A percentile compares a stretch with the other conserved stretches of the same genome.
Evolutionary conservation across 176 grass and related monocot species (phyloP).

Genomic region (Phyllostachys edulis): DNA sequence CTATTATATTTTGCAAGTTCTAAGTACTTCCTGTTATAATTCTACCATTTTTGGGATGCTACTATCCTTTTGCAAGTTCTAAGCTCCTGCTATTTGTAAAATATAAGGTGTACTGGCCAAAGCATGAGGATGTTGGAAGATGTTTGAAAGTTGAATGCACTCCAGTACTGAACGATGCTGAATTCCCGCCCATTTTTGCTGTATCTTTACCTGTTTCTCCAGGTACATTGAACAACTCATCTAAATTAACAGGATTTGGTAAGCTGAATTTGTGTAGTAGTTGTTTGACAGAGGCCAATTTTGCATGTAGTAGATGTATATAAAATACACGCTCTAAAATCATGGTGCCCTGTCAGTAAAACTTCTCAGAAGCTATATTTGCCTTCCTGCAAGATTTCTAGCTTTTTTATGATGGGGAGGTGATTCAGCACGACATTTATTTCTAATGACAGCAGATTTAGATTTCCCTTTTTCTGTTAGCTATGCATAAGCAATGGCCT

Average conservation of each 20-base stretch:
- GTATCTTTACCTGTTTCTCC: constrained; percentile 76
- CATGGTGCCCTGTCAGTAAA: constrained; percentile 18
- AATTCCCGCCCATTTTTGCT: constrained; percentile 77
- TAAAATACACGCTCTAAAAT: neutral
- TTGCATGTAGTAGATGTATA: neutral
- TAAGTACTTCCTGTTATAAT: neutral
- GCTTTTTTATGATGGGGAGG: neutral
- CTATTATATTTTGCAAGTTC: constrained; percentile 20
- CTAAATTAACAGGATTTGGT: constrained; percentile 1
- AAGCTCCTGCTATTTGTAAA: constrained; percentile 25
- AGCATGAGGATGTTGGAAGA: constrained; percentile 69
- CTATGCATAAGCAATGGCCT: neutral
- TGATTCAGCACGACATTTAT: too few species aligned
- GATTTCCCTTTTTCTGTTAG: neutral
- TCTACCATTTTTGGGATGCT: neutral
- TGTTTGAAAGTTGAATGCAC: constrained; percentile 95
- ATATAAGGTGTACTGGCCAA: constrained; percentile 88
- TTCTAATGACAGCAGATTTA: neutral
- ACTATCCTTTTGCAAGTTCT: constrained; percentile 33
- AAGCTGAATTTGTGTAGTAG: constrained; percentile 9
- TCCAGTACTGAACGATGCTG: constrained; percentile 47
- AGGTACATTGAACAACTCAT: constrained; percentile 51
- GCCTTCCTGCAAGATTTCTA: neutral
- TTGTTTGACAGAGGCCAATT: neutral
- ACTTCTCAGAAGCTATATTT: constrained; percentile 22